Percentiles rank a stretch among this genome's conserved stretches.
These are phyloP conservation scores for Lecanicillium sp. DNA, from an alignment of 2,329 filamentous ascomycete genomes.

Conservation along the genomic window DNA sequence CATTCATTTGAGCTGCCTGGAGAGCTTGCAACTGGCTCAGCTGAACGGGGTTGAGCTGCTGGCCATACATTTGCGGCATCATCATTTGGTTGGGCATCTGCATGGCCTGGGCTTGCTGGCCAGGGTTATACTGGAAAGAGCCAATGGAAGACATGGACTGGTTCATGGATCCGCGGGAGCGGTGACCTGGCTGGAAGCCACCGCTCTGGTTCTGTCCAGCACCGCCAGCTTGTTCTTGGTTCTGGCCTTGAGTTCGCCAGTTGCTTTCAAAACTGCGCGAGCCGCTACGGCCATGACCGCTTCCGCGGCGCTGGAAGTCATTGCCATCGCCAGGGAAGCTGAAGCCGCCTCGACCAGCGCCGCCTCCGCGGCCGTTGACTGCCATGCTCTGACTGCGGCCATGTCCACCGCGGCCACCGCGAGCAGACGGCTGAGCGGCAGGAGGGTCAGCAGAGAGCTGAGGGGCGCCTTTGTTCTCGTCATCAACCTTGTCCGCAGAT, in stretches of 20 bases:
- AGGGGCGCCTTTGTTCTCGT: conserved; percentile 29
- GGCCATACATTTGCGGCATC: conserved; percentile 78
- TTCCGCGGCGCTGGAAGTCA: conserved; percentile 70
- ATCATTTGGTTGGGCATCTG: conserved; percentile 82
- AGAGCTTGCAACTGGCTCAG: conserved; percentile 85
- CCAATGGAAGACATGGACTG: conserved; percentile 79
- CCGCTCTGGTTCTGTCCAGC: conserved; percentile 44
- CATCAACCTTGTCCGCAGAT: conserved; percentile 51
- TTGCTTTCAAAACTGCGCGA: conserved; percentile 97
- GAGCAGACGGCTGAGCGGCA: conserved; percentile 23
- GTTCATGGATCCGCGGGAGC: conserved; percentile 74
- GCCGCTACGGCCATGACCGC: conserved; percentile 70
- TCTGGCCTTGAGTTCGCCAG: conserved; percentile 74
- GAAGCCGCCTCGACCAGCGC: conserved; percentile 51
- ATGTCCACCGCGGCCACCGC: conserved; percentile 52
- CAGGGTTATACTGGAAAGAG: conserved; percentile 74
- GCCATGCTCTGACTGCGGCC: conserved; percentile 89
- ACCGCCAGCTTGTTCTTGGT: conserved; percentile 47
- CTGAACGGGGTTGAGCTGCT: conserved; percentile 81
- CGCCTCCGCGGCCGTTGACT: conserved; percentile 61
- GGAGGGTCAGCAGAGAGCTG: too few relatives aligned
- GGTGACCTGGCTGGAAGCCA: conserved; percentile 87
- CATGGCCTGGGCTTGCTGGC: conserved; percentile 79
- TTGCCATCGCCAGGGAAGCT: conserved; percentile 37
- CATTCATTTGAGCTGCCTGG: conserved; percentile 77